Conservation (phyloP, 2,329 filamentous ascomycete genomes). For the Colletotrichum endophyticum region DNA sequence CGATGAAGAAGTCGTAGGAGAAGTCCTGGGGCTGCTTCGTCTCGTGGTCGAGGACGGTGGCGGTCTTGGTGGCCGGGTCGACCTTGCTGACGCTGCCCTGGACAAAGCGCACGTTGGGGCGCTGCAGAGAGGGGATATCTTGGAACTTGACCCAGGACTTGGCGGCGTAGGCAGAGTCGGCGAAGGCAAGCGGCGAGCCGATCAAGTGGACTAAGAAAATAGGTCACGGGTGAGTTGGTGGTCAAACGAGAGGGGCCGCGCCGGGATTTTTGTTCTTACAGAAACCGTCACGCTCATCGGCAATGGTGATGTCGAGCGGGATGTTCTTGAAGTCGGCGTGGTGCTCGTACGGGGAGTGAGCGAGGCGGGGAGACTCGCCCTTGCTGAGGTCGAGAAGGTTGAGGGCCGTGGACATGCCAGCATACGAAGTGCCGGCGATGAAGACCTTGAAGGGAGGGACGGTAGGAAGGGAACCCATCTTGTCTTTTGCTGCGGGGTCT, state of each 20-base stretch:
- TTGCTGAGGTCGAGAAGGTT: constrained; percentile 71
- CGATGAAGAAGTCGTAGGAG: constrained; percentile 77
- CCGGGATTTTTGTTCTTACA: constrained; percentile 56
- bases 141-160: constrained; percentile 74
- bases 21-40: constrained; percentile 47
- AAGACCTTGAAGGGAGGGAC: constrained; percentile 61
- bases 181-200: constrained; percentile 74
- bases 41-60: constrained; percentile 56
- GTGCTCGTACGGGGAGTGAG: constrained; percentile 40
- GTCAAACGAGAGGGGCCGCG: neutral
- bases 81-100: constrained; percentile 69
- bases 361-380: constrained; percentile 56
- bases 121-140: constrained; percentile 70
- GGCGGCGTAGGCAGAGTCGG: constrained; percentile 64
- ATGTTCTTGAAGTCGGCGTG: constrained; percentile 49
- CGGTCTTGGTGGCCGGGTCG: constrained; percentile 63
- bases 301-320: constrained; percentile 72
- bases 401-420: constrained; percentile 69
- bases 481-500: neutral
- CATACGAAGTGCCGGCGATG: constrained; percentile 74
- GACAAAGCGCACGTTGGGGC: constrained; percentile 65
- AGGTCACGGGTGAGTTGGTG: neutral
- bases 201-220: constrained; percentile 70
- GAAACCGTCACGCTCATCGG: constrained; percentile 84
- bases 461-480: constrained; percentile 22